Evolutionary conservation across 805 yeast species (phyloP), one percentile per base, ranked within the genome.

Genomic region (Candida maesae): DNA sequence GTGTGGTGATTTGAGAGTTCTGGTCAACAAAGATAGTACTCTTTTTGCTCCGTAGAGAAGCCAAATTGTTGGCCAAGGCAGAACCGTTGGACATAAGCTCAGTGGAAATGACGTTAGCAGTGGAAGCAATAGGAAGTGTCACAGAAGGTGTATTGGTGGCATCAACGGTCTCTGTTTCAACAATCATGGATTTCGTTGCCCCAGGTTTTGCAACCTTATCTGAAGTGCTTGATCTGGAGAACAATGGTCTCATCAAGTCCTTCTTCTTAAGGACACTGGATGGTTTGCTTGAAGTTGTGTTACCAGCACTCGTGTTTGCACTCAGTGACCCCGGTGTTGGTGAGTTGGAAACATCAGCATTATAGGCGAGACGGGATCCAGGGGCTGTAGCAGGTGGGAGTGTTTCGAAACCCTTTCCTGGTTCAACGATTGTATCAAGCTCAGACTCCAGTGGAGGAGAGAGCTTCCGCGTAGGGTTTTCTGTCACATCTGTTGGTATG

Each of bases 161-260:
- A 29, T 78, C 72, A 14, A 79, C 81, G 0, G 81, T 76, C 51
- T 79, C 84, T 0, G 81, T 76, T 50, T 78, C 84, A 23, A 79
- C 84, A 21, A 74, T 73, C 68, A 76, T 69, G 17, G 63, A 56
- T 36, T 63, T 61, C 18, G 55, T 52, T 3, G 38, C 41, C n/a
- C 39, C 38, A 4, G 33, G 17, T 13, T 47, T 41, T 1, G 47
- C 4, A 4, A 35, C 33, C 26, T 55, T 54, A 17, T 56, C 61
- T 2, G 51, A 47, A 0, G 60, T 54, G 13, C 44, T 50, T 3
- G 58, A 36, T 25, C 60, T 49, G 3, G 61, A 47, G 15, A 51
- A 56, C 12, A 52, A 27, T 0, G 61, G 60, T 24, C 56, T 52
- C 14, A 47, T 49, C 3, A 44, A 24, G 4, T 55, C 58, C 36